Conservation (phyloP, 1,284 basidiomycete genomes). For the Pseudozyma sp. region DNA sequence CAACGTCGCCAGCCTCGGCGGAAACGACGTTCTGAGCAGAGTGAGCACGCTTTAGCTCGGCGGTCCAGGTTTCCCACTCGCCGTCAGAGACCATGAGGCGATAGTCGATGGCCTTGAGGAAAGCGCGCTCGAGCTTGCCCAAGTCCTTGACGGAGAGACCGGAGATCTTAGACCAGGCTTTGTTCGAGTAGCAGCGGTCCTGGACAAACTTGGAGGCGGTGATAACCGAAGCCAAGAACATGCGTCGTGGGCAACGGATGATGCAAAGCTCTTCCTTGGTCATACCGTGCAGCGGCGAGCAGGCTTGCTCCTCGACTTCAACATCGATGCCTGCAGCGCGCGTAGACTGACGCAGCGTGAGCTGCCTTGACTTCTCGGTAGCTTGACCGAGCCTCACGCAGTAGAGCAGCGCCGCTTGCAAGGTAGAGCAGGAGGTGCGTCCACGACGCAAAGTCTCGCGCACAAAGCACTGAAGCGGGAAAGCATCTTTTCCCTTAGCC, state of each 20-base stretch:
- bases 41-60: conserved; percentile 41
- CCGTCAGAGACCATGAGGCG: conserved; percentile 66
- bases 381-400: conserved; percentile 56
- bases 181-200: conserved; percentile 89
- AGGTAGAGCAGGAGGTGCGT: conserved; percentile 63
- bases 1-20: conserved; percentile 3
- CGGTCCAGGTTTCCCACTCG: conserved; percentile 62
- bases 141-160: conserved; percentile 70
- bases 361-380: conserved; percentile 21
- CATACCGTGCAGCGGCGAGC: conserved; percentile 40
- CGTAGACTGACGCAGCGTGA: conserved; percentile 27
- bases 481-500: conserved; percentile 43
- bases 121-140: conserved; percentile 70
- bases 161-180: conserved; percentile 82
- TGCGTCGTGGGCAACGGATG: conserved; percentile 78
- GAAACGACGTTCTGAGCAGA: conserved; percentile 6
- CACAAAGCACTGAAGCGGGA: conserved; percentile 63
- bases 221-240: conserved; percentile 87
- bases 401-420: conserved; percentile 65
- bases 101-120: conserved; percentile 70
- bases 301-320: conserved; percentile 21
- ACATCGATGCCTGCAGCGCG: conserved; percentile 17
- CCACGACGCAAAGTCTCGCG: conserved; percentile 66
- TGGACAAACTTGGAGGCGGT: conserved; percentile 91
- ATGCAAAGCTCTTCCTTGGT: conserved; percentile 39